These are phyloP conservation scores for Hippophae gyantsensis DNA, from an alignment of 306 rosid species.

Conservation along the genomic window DNA sequence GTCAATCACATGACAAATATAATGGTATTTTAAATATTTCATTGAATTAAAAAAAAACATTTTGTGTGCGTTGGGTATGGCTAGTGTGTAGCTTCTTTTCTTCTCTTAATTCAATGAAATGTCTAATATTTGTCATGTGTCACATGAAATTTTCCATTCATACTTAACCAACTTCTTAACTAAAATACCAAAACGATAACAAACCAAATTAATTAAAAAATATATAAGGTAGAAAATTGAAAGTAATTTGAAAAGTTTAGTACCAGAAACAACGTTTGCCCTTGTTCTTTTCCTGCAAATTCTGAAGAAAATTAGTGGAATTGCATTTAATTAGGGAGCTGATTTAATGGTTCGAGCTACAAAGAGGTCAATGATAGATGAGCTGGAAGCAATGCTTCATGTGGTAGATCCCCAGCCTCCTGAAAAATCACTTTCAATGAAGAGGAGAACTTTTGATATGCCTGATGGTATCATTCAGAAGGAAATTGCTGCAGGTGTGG, in stretches of 20 bases:
- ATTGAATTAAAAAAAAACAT: too few species aligned
- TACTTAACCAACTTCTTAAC: too few species aligned
- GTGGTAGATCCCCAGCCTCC: slow-evolving; percentile 79
- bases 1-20: too few species aligned
- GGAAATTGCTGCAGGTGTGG: slow-evolving; percentile 86
- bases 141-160: too few species aligned
- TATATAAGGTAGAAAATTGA: too few species aligned
- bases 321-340: slow-evolving; percentile 38
- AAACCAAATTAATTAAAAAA: too few species aligned
- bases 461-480: slow-evolving; percentile 58
- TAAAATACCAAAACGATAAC: too few species aligned
- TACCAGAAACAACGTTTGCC: background rate
- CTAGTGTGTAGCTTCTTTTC: too few species aligned
- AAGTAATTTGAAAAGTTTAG: background rate
- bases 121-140: too few species aligned
- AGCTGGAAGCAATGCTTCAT: slow-evolving; percentile 90
- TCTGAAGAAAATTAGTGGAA: background rate
- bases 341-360: slow-evolving; percentile 67
- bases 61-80: too few species aligned
- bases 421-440: slow-evolving; percentile 55
- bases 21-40: too few species aligned
- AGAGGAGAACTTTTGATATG: slow-evolving; percentile 78
- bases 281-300: background rate
- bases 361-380: slow-evolving; percentile 73
- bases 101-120: too few species aligned